Conservation (phyloP, 2,329 filamentous ascomycete genomes). For the Xylaria polymorpha region DNA sequence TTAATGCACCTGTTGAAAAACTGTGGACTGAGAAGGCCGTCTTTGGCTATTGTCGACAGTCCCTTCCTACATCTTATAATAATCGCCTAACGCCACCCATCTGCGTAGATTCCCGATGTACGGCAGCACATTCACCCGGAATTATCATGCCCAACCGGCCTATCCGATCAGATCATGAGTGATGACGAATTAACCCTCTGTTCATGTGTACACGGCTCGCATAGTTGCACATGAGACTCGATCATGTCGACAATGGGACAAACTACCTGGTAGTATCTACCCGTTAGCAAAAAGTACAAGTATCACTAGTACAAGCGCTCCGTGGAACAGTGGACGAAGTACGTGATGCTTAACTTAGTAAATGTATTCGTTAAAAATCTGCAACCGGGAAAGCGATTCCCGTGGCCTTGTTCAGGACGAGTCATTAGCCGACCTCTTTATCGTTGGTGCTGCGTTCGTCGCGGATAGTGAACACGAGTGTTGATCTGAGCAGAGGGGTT, state of each 20-base stretch:
- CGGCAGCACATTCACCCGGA: background rate
- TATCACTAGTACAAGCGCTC: constrained; percentile 1
- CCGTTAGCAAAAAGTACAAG: constrained; percentile 10
- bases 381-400: background rate
- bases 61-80: no score
- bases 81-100: no score
- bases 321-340: constrained; percentile 13
- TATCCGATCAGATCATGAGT: constrained; percentile 11
- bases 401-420: background rate
- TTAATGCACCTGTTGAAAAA: background rate
- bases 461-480: constrained; percentile 9
- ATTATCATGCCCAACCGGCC: background rate
- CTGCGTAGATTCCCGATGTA: constrained; percentile 8
- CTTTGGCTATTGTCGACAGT: constrained; percentile 3
- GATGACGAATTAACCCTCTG: constrained; percentile 1
- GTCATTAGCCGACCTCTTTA: constrained; percentile 9
- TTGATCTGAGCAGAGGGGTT: background rate
- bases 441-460: background rate
- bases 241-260: background rate
- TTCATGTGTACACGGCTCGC: background rate
- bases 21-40: background rate
- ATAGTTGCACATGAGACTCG: constrained; percentile 15
- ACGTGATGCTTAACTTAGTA: background rate
- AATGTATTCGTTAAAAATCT: background rate
- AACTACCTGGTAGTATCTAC: background rate